Percentiles rank a stretch among this genome's conserved stretches.
These are phyloP conservation scores for Diaporthe humulicola DNA, from an alignment of 2,329 filamentous ascomycete genomes.

Conservation along the genomic window DNA sequence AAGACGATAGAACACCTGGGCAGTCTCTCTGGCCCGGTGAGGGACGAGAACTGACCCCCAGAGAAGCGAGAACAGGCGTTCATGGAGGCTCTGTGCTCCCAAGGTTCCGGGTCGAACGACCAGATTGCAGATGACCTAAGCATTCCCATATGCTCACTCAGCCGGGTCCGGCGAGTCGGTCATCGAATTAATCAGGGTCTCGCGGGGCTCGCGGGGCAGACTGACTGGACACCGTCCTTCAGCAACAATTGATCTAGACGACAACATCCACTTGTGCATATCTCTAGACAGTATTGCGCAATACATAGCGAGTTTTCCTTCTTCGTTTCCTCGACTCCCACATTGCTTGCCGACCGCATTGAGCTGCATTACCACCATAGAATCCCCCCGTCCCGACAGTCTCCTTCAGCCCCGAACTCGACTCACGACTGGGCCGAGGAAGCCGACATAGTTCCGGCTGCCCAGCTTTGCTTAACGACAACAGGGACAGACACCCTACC, in stretches of 20 bases:
- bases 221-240: not conserved
- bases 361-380: not conserved
- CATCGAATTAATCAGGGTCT: not conserved
- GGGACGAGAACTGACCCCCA: not conserved
- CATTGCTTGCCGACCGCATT: not conserved
- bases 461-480: slow-evolving; percentile 20
- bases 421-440: slow-evolving; percentile 12
- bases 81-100: slow-evolving; percentile 10
- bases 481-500: not conserved
- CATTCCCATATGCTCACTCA: slow-evolving; percentile 31
- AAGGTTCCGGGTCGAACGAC: slow-evolving; percentile 1
- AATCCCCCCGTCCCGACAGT: not conserved
- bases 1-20: not conserved
- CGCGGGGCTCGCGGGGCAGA: slow-evolving; percentile 31
- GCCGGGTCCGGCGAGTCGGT: slow-evolving; percentile 15
- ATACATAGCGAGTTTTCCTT: slow-evolving; percentile 21
- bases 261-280: slow-evolving; percentile 1
- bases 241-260: not conserved
- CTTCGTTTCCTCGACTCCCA: not conserved
- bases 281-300: not conserved
- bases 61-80: not conserved
- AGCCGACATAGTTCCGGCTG: slow-evolving; percentile 23
- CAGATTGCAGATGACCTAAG: slow-evolving; percentile 30
- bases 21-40: not conserved
- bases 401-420: slow-evolving; percentile 23